Base-by-base conservation (phyloP, 2,329 filamentous ascomycete genomes). In the Fusarium concolor region DNA sequence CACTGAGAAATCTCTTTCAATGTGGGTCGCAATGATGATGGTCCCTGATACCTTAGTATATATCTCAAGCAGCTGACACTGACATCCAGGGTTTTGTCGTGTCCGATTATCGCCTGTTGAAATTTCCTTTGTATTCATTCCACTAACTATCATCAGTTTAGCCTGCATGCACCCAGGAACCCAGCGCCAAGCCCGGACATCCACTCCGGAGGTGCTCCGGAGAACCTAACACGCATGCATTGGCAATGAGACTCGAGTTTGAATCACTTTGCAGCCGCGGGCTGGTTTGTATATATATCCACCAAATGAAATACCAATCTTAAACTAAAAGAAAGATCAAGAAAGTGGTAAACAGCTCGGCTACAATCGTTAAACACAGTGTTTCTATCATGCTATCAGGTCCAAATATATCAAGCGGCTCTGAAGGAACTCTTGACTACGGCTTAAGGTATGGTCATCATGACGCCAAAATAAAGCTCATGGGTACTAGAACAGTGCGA, bases 191-290 rank as follows among this genome's bases (percentile, higher is more conserved):
- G 59, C 20, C 39, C 10, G 28, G 17, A 41, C 12, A 41, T 41
- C 29, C 17, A 17, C 31, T 31, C 44, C 51, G 51, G 59, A 64
- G 59, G 33, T 51, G 15, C 39, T 64, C 59, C 61, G 61, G 37
- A 61, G 15, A 20, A 45, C n/a, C 18, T 29, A 39, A 24, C 33
- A 38, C 18, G 9, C 26, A 53, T 53, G 38, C 33, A 12, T 7
- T 10, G 41, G 29, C 33, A 58, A 26, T 33, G 12, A 33, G 29
- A 11, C 22, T 20, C n/a, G 29, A 18, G 15, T 37, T n/a, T 46
- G 14, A 20, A 35, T 24, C 15, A 26, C 11, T n/a, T 24, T 3
- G 9, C 6, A 6, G 22, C 4, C 24, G 26, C n/a, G 28, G 15
- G 28, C 18, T 29, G 47, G 9, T 22, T n/a, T 29, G 22, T 24